These are phyloP conservation scores for Geum urbanum DNA, from an alignment of 306 rosid genomes.

Conservation along the genomic window DNA sequence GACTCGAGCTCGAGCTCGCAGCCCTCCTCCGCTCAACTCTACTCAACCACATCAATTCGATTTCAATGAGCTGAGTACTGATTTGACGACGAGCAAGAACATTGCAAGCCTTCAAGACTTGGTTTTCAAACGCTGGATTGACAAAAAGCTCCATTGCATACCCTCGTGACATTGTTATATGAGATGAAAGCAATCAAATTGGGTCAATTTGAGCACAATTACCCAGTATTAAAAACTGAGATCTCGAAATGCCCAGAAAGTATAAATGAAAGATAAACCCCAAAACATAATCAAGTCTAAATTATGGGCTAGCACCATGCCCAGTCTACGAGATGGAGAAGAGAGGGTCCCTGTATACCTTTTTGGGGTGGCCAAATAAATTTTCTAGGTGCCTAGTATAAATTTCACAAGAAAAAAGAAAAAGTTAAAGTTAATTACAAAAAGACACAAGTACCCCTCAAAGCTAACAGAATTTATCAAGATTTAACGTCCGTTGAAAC, in stretches of 20 bases:
- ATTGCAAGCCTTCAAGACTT: slow-evolving; percentile 93
- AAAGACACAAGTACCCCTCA: too few species aligned
- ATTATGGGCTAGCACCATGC: too few species aligned
- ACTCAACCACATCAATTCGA: slow-evolving; percentile 32
- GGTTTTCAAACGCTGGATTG: slow-evolving; percentile 90
- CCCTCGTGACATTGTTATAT: slow-evolving; percentile 61
- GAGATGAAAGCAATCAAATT: slow-evolving; percentile 2
- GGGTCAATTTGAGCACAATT: slow-evolving; percentile 13
- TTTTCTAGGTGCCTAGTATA: too few species aligned
- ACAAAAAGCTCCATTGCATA: slow-evolving; percentile 87
- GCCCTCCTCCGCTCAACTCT: too few species aligned
- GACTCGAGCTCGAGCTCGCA: too few species aligned
- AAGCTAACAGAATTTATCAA: too few species aligned
- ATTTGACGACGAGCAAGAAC: slow-evolving; percentile 86
- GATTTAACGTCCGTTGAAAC: too few species aligned
- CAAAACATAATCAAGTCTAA: background rate
- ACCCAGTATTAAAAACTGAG: slow-evolving; percentile 32
- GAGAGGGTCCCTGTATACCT: too few species aligned
- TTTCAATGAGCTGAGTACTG: slow-evolving; percentile 77
- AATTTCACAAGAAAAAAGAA: too few species aligned
- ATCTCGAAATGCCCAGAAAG: slow-evolving; percentile 17
- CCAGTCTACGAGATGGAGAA: too few species aligned
- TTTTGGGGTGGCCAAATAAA: too few species aligned
- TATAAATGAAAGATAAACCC: background rate
- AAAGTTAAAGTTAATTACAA: too few species aligned